Percentiles rank a stretch among this genome's conserved stretches.
Conservation (phyloP, 148 eudicot species). For the Limonium bicolor region DNA sequence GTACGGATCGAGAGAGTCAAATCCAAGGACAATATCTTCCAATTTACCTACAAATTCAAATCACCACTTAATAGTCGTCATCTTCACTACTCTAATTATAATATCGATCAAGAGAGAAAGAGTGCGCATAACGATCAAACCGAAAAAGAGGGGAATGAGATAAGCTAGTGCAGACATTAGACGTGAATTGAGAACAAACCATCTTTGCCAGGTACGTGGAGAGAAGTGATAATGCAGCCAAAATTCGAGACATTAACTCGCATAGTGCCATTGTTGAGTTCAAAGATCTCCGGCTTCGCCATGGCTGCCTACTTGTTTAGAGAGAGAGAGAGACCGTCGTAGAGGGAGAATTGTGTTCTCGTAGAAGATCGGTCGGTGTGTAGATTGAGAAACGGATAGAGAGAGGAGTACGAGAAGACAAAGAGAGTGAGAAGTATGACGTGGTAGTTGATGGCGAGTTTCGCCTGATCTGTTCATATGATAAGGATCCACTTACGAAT, state of each 20-base stretch:
- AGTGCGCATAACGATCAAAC: no score
- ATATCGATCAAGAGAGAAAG: no score
- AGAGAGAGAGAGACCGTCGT: background rate
- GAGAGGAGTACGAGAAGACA: no score
- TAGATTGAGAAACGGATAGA: no score
- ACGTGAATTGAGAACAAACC: conserved; percentile 26
- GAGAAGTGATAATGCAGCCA: conserved; percentile 88
- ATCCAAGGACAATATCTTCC: conserved; percentile 95
- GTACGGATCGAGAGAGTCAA: conserved; percentile 82
- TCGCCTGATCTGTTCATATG: no score
- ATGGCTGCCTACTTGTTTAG: conserved; percentile 6
- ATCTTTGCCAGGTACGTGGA: conserved; percentile 60
- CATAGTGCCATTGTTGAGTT: conserved; percentile 80
- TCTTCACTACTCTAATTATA: background rate
- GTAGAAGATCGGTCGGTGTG: no score
- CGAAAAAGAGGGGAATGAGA: background rate
- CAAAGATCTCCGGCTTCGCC: conserved; percentile 56
- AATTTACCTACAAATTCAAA: conserved; percentile 48
- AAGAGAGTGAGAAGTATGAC: no score
- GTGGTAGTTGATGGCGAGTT: no score
- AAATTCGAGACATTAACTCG: conserved; percentile 55
- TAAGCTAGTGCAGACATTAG: background rate
- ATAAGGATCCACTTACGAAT: no score
- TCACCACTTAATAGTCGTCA: no score
- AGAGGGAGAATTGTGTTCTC: no score